A percentile compares a stretch with the other conserved stretches of the same genome.
Conservation (phyloP, 2,329 filamentous ascomycete species). For the Pyricularia pennisetigena region DNA sequence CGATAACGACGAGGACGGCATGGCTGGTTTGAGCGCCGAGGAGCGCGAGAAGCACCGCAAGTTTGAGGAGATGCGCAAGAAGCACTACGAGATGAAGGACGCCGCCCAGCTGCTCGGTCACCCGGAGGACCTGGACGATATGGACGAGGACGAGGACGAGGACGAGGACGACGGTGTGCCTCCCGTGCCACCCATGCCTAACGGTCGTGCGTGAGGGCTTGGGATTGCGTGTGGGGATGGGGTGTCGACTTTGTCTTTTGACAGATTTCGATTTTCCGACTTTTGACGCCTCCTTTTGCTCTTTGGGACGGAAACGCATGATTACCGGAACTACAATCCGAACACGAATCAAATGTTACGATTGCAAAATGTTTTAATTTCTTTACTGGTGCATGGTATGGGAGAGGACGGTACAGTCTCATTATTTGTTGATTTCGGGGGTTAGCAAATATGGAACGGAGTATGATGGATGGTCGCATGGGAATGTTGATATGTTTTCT, state of each 20-base stretch:
- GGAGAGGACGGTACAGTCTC: not conserved
- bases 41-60: conserved; percentile 83
- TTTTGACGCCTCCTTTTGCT: not conserved
- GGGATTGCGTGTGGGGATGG: not conserved
- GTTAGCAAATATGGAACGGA: not conserved
- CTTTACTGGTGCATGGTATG: not conserved
- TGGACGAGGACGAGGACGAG: conserved; percentile 44
- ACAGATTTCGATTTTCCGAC: not conserved
- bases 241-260: not conserved
- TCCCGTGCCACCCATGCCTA: conserved; percentile 34
- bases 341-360: not conserved
- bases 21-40: conserved; percentile 51
- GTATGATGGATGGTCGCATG: not conserved
- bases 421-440: not conserved
- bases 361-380: not conserved
- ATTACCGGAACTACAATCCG: not conserved
- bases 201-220: conserved; percentile 13
- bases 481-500: not conserved
- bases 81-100: conserved; percentile 97
- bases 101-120: conserved; percentile 81
- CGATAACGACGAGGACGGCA: conserved; percentile 45
- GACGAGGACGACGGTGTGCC: conserved; percentile 32
- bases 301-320: not conserved
- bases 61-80: conserved; percentile 88
- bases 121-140: conserved; percentile 54